phyloP scores from a whole-genome alignment of 1,284 basidiomycete species.

The Pulchroboletus neoregius region DNA sequence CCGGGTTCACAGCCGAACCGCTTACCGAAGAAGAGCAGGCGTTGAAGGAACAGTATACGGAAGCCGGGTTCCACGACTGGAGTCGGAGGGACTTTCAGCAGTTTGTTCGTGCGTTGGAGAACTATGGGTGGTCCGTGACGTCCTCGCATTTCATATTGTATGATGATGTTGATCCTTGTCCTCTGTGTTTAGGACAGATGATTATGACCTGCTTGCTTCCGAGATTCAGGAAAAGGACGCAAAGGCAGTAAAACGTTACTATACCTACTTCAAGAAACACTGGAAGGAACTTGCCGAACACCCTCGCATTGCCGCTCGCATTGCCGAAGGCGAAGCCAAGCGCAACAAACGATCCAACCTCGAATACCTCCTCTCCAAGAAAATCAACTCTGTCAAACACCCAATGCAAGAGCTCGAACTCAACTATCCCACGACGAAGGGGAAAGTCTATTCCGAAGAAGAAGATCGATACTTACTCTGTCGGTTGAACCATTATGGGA shows the following conservation, averaged over 20 bases:
- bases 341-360: conserved; percentile 84
- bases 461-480: conserved; percentile 96
- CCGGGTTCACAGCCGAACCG: conserved; percentile 61
- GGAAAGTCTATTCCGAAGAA: conserved; percentile 94
- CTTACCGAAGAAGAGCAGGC: conserved; percentile 82
- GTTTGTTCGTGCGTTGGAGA: conserved; percentile 83
- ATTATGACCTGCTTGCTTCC: conserved; percentile 72
- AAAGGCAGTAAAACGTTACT: conserved; percentile 80
- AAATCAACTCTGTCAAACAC: conserved; percentile 77
- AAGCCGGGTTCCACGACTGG: conserved; percentile 86
- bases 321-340: conserved; percentile 82
- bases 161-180: neutral
- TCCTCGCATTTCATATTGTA: neutral
- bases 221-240: conserved; percentile 88
- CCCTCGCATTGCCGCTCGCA: too few species aligned
- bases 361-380: conserved; percentile 71
- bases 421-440: conserved; percentile 92
- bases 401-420: conserved; percentile 96
- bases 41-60: conserved; percentile 76
- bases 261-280: conserved; percentile 85
- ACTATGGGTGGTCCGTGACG: conserved; percentile 74
- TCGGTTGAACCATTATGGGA: conserved; percentile 87
- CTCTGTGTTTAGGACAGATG: conserved; percentile 59
- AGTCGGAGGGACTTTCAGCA: conserved; percentile 91
- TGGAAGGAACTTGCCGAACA: conserved; percentile 79